Evolutionary conservation across 2,329 filamentous ascomycete genomes (phyloP), one percentile per base, ranked within the genome.

Genomic region (Aspergillus latus): DNA sequence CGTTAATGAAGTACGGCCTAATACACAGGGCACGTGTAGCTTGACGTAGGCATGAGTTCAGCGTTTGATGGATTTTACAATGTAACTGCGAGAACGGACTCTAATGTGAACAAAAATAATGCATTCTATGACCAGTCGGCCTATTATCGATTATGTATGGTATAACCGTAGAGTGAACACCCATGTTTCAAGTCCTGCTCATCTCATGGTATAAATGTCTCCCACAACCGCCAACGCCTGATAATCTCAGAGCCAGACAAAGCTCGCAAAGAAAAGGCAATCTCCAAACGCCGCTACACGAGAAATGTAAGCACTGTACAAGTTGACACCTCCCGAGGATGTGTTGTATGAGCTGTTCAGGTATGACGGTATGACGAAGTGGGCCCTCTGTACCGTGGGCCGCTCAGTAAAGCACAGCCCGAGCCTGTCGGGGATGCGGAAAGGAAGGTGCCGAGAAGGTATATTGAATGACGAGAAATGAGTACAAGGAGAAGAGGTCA

Each of bases 121-220:
- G 47, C 48, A 51, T 51, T 62, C 40, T 57, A 55, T 58, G 29
- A 55, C 54, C 36, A 34, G 43, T 39, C 10, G 54, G 58, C 45
- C 45, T 59, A 60, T 52, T 54, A 60, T 64, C 52, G 39, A 64
- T 60, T 59, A 63, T 63, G 56, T 62, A 34, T 59, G 39, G 46
- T 55, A 59, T 52, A 56, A 60, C 59, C 49, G 57, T 50, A 58
- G 49, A 52, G 54, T 59, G 49, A 60, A 60, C 39, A 52, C 47
- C 57, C 52, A 57, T 62, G 58, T 57, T 61, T 34, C 44, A 62
- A 62, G 62, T 60, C 62, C 58, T 29, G 60, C 59, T 61, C 49
- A 57, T 59, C 36, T 56, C 54, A 60, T 60, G 59, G 59, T 57
- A 60, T 58, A 56, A 54, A 63, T 58, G 29, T 57, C 37, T 29